Base-by-base conservation (phyloP, 257 asterid species). In the Ehretia macrophylla region DNA sequence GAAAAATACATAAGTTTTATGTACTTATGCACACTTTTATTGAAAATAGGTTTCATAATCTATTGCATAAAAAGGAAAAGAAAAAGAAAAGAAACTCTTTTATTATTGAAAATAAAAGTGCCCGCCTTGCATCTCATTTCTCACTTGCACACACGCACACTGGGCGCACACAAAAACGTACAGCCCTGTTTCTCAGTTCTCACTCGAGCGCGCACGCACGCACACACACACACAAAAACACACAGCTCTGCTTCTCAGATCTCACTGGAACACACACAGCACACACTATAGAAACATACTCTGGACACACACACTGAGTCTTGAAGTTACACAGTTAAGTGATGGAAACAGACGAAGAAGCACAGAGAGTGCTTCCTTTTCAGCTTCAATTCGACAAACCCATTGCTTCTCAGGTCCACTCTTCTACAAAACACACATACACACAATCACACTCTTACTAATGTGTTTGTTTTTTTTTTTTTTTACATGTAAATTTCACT, bases 371-470 rank as follows among this genome's bases (percentile, higher is more conserved):
- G 38, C 67, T 88, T 54, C 95, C 97, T 16, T 88, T 92, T 76
- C 95, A 85, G 81, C 95, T 92, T 37, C 97, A 92, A 73, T 92
- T 88, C 65, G 98, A 92, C 78, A 92, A 88, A 59, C 93, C 97
- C 59, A 76, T 81, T 35, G 86, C 95, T 38, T 82, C 95, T 19
- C 90, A 85, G 93, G 97, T 91, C 18, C 56, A 13, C 54, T 20
- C 52, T 16, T 51, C 17, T 17, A 22, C 27, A n/a, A 5, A 38
- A 10, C 47, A 10, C 3, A 14, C 16, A 42, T 2, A 42, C 47
- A 11, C 47, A 42, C 47, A 42, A 10, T 2, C 12, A 42, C 47
- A 42, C 47, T 27, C 35, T 42, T 42, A 42, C 47, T 42, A 42
- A 38, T n/a, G 44, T 42, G 47, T 42, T 4, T 42, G 47, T 17